Evolutionary conservation across 495 filamentous ascomycete genomes (phyloP), one percentile per base, ranked within the genome.

Genomic region (Aspergillus diversus): DNA sequence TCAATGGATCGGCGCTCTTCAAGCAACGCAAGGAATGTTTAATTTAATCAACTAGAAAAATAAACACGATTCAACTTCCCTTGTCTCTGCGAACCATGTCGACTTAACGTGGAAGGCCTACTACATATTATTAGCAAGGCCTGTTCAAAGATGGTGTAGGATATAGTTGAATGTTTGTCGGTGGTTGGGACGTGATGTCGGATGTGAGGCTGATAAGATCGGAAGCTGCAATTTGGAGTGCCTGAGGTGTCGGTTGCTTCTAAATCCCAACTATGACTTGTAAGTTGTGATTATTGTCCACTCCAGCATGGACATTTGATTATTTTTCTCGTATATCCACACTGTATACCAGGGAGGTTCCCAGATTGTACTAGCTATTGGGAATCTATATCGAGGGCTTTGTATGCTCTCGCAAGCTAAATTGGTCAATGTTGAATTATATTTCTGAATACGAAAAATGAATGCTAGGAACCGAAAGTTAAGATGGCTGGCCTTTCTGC

Each of bases 191-290:
- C 1, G 21, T 27, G 21, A 27, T 27, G 21, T 64, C 61, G 65
- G 65, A 68, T 64, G 65, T 33, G 65, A 43, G 27, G 37, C 64
- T 59, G 65, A 68, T 64, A 59, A 55, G 65, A 68, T 68, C 65
- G 65, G 65, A 68, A 55, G 65, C 39, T 39, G 39, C 12, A n/a
- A 12, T 11, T 43, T 43, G 0, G 39, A n/a, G n/a, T 43, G 39
- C 39, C 39, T 43, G 4, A 43, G 39, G 39, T 43, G 39, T 43
- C n/a, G 7, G 9, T 27, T 27, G 21, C 21, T 27, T 27, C 21
- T 27, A 27, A 2, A 27, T 27, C 21, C 21, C 21, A 27, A 27
- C 21, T 27, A 27, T 27, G 21, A 27, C 21, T 27, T 27, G 21
- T 27, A 27, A 27, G 2, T 27, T 27, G 21, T 27, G 21, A 27